Evolutionary conservation across 2,329 filamentous ascomycete genomes (phyloP), one percentile per base, ranked within the genome.

Genomic region (Mariannaea elegans): DNA sequence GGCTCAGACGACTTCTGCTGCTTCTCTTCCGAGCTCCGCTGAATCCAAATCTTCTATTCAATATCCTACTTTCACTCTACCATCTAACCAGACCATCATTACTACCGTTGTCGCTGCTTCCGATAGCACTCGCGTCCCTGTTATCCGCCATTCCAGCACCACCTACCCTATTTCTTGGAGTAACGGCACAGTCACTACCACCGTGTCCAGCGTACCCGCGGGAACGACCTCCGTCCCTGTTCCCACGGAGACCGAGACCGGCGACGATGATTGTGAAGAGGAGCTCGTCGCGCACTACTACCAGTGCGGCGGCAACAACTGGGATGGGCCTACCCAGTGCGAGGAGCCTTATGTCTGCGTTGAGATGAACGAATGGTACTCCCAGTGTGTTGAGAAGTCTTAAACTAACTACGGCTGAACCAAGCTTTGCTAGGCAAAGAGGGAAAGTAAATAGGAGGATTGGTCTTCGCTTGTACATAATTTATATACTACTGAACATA

Each of bases 281-380:
- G 42, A 56, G 10, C 7, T 44, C 3, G 65, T 49, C 13, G 59
- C 64, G 52, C 59, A 56, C 24, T 69, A 61, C 48, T 63, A 69
- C 56, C 66, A 69, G 55, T 69, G 66, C 13, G 66, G 66, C 1
- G 66, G 66, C 9, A 53, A 54, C 2, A 63, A 61, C 63, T 68
- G 60, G 53, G 27, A 47, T 14, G 66, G 66, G 1, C 29, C 66
- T 12, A 69, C 66, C 1, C n/a, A 61, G 58, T 69, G 66, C 10
- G 66, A 69, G 63, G 53, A 53, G 46, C 54, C 65, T 5, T 69
- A 42, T 46, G 49, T 49, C 45, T 69, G 66, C 36, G 36, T 61
- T 3, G 49, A 50, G 52, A 45, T 56, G 19, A 69, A 69, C 45
- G 55, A 65, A 34, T 69, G 52, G 32, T 69, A 69, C 55, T 62